phyloP scores from a whole-genome alignment of 768 basidiomycete genomes.

The Rhodosporidiobolus odoratus region DNA sequence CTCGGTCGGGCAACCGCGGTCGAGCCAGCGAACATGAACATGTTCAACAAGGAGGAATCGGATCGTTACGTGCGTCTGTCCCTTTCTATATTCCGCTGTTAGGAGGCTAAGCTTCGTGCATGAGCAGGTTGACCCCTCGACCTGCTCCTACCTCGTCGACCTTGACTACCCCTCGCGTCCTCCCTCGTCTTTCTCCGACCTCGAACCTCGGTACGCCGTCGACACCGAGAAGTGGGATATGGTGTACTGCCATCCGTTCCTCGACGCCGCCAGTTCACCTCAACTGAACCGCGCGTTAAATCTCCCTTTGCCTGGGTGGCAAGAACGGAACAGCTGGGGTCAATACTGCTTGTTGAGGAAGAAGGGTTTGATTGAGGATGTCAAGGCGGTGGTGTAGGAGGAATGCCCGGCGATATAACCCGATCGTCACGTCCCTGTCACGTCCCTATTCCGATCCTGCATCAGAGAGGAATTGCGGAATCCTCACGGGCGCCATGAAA shows the following conservation, averaged over 20 bases:
- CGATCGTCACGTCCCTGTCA: too few relatives aligned
- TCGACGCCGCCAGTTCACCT: conserved; percentile 71
- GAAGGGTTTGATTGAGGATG: conserved; percentile 13
- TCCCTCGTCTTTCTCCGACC: conserved; percentile 11
- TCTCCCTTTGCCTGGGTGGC: conserved; percentile 68
- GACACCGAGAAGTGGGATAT: conserved; percentile 70
- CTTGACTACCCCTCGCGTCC: conserved; percentile 75
- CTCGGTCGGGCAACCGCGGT: conserved; percentile 39
- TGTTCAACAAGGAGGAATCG: conserved; percentile 72
- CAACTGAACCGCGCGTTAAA: conserved; percentile 70
- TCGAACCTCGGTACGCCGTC: conserved; percentile 75
- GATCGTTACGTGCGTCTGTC: conserved; percentile 65
- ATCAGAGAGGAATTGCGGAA: too few relatives aligned
- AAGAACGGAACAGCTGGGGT: conserved; percentile 67
- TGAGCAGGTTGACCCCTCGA: conserved; percentile 58
- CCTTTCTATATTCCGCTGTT: neutral
- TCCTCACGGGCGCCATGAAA: too few relatives aligned
- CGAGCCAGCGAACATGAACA: conserved; percentile 71
- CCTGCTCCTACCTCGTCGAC: conserved; percentile 87
- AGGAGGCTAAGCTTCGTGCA: conserved; percentile 22
- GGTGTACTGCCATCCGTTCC: conserved; percentile 71
- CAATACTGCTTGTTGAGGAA: conserved; percentile 81
- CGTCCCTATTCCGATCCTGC: too few relatives aligned
- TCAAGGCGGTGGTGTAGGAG: neutral
- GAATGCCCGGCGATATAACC: neutral